A percentile compares a stretch with the other conserved stretches of the same genome.
Evolutionary conservation across 345 rosid genomes (phyloP).

Genomic region (Erysimum cheiranthoides): DNA sequence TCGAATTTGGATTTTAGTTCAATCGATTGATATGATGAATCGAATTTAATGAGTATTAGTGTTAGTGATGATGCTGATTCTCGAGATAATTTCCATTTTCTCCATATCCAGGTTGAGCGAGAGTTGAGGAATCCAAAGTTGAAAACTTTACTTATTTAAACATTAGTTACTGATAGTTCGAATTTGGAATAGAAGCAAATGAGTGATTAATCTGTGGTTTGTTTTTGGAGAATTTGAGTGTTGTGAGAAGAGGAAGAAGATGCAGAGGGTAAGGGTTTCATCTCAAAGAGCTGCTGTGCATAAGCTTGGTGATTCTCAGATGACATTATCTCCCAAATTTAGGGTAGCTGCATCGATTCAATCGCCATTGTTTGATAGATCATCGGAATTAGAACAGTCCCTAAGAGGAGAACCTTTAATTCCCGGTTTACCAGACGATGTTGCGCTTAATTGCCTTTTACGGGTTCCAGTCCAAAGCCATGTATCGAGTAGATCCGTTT

Average conservation of each 20-base stretch:
- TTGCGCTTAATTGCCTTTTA: conserved; percentile 78
- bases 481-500: conserved; percentile 62
- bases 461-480: conserved; percentile 79
- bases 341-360: conserved; percentile 61
- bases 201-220: neutral
- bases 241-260: conserved; percentile 40
- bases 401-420: conserved; percentile 66
- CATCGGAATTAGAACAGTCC: conserved; percentile 61
- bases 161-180: neutral
- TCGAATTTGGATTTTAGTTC: conserved; percentile 5
- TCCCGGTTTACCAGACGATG: conserved; percentile 91
- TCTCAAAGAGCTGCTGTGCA: conserved; percentile 82
- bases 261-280: conserved; percentile 88
- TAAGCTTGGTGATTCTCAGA: conserved; percentile 87
- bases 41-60: conserved; percentile 24
- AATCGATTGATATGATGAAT: conserved; percentile 14
- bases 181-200: conserved; percentile 9
- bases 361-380: conserved; percentile 59
- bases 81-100: conserved; percentile 4
- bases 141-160: neutral
- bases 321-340: conserved; percentile 82
- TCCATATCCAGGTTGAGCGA: conserved; percentile 26
- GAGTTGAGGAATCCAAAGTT: conserved; percentile 1
- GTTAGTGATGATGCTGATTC: conserved; percentile 30
- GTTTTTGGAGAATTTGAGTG: neutral